Conservation (phyloP, 2,329 filamentous ascomycete species). For the Curvularia hawaiiensis region DNA sequence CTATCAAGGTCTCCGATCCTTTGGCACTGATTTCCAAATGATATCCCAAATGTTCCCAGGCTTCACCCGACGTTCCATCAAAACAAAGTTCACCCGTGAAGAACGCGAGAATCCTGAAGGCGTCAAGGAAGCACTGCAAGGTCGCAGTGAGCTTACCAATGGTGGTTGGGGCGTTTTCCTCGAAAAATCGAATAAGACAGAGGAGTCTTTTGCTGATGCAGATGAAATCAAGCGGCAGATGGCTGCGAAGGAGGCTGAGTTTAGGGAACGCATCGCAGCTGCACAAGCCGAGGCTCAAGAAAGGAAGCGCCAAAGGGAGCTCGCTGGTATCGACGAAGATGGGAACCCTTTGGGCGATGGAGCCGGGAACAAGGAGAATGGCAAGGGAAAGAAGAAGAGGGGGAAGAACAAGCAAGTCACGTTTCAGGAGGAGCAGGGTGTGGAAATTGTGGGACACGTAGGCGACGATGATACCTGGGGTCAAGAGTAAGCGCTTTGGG, state of each 20-base stretch:
- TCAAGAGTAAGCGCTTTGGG: slow-evolving; percentile 11
- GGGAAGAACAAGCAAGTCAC: slow-evolving; percentile 35
- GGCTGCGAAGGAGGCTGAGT: slow-evolving; percentile 29
- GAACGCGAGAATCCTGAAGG: slow-evolving; percentile 69
- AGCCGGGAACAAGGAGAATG: slow-evolving; percentile 28
- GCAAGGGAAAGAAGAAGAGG: slow-evolving; percentile 40
- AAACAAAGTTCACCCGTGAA: slow-evolving; percentile 82
- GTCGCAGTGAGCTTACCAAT: slow-evolving; percentile 39
- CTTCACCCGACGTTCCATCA: slow-evolving; percentile 74
- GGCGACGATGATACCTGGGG: slow-evolving; percentile 39
- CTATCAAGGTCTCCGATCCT: slow-evolving; percentile 75
- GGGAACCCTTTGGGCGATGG: slow-evolving; percentile 25
- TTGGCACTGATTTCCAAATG: slow-evolving; percentile 83
- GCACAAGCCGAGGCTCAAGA: slow-evolving; percentile 44
- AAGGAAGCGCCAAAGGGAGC: slow-evolving; percentile 41
- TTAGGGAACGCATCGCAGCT: slow-evolving; percentile 44
- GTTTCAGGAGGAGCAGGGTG: slow-evolving; percentile 36
- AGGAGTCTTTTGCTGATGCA: slow-evolving; percentile 46
- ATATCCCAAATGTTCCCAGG: slow-evolving; percentile 77
- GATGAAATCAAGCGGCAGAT: slow-evolving; percentile 42
- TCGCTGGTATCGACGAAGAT: slow-evolving; percentile 32
- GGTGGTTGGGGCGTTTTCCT: slow-evolving; percentile 51
- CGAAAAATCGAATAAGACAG: slow-evolving; percentile 33
- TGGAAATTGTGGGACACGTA: slow-evolving; percentile 37
- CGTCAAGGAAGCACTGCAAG: slow-evolving; percentile 66